These are phyloP conservation scores for Fraxinus sp. DNA, from an alignment of 305 asterid genomes.

Conservation along the genomic window DNA sequence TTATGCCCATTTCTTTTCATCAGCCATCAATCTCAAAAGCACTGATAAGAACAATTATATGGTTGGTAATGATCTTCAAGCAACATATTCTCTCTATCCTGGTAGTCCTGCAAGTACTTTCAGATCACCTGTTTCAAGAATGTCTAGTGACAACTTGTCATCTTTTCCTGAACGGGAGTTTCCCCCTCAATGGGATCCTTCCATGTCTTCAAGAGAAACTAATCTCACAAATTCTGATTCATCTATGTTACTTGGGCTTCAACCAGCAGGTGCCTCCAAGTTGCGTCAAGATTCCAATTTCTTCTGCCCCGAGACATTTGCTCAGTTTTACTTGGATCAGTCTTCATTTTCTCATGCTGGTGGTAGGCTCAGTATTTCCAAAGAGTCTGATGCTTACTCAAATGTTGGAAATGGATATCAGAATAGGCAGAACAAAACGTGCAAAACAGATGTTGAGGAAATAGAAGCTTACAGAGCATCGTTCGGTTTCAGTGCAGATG, in stretches of 20 bases:
- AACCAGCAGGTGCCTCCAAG: slow-evolving; percentile 43
- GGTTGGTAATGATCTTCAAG: slow-evolving; percentile 58
- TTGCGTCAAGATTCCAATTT: slow-evolving; percentile 78
- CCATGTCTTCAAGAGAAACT: slow-evolving; percentile 41
- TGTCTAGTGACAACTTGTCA: slow-evolving; percentile 38
- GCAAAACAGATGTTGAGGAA: slow-evolving; percentile 81
- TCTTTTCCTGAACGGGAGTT: slow-evolving; percentile 61
- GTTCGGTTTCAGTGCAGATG: slow-evolving; percentile 99
- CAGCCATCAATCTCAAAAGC: slow-evolving; percentile 50
- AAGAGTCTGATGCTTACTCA: slow-evolving; percentile 78
- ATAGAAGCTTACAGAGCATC: slow-evolving; percentile 99
- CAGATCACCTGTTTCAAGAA: slow-evolving; percentile 70
- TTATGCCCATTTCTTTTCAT: slow-evolving; percentile 83
- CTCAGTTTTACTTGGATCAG: slow-evolving; percentile 87
- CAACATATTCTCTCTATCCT: slow-evolving; percentile 70
- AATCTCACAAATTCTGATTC: slow-evolving; percentile 53
- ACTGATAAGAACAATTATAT: slow-evolving; percentile 36
- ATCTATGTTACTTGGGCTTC: slow-evolving; percentile 46
- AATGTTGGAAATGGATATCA: slow-evolving; percentile 60
- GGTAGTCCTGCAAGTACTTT: slow-evolving; percentile 79
- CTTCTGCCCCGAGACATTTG: slow-evolving; percentile 97
- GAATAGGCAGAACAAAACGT: slow-evolving; percentile 59
- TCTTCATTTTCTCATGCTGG: slow-evolving; percentile 76
- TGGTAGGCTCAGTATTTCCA: slow-evolving; percentile 89
- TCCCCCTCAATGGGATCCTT: slow-evolving; percentile 49